phyloP scores from a whole-genome alignment of 78 protist genomes.

The Planoprotostelium fungivorum region DNA sequence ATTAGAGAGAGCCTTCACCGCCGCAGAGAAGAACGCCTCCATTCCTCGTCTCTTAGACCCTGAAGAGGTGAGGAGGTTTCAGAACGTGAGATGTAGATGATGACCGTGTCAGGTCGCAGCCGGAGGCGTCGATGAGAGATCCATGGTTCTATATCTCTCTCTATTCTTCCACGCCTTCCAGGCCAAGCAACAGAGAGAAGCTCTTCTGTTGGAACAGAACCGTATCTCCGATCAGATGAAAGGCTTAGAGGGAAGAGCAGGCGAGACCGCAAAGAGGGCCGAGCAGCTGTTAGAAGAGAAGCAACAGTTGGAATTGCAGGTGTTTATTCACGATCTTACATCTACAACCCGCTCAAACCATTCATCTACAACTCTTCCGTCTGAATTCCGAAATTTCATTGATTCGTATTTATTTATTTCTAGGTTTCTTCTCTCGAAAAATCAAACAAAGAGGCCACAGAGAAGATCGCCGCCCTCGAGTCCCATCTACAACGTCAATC shows the following conservation, averaged over 20 bases:
- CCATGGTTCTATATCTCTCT: slow-evolving; percentile 44
- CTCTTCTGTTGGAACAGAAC: no score
- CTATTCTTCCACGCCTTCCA: slow-evolving; percentile 61
- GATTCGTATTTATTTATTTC: no score
- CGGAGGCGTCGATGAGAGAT: slow-evolving; percentile 58
- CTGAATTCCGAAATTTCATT: no score
- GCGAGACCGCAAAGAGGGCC: no score
- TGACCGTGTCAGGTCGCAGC: no score
- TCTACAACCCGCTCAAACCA: background rate
- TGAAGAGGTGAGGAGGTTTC: slow-evolving; percentile 52
- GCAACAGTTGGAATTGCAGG: background rate
- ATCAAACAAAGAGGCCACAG: background rate
- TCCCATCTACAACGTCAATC: no score
- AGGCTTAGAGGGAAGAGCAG: no score
- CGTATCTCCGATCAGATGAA: no score
- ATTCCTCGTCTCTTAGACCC: slow-evolving; percentile 54
- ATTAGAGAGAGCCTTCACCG: slow-evolving; percentile 37
- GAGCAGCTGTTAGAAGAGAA: background rate
- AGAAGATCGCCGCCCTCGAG: background rate
- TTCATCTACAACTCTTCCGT: no score
- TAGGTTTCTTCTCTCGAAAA: background rate
- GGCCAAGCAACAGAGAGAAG: slow-evolving; percentile 56
- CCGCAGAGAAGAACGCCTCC: slow-evolving; percentile 42
- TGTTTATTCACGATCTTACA: background rate
- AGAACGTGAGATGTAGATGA: no score